Percentiles rank a stretch among this genome's conserved stretches.
These are phyloP conservation scores for Coemansia sp. DNA, from an alignment of 192 early-diverging fungal genomes.

Conservation along the genomic window DNA sequence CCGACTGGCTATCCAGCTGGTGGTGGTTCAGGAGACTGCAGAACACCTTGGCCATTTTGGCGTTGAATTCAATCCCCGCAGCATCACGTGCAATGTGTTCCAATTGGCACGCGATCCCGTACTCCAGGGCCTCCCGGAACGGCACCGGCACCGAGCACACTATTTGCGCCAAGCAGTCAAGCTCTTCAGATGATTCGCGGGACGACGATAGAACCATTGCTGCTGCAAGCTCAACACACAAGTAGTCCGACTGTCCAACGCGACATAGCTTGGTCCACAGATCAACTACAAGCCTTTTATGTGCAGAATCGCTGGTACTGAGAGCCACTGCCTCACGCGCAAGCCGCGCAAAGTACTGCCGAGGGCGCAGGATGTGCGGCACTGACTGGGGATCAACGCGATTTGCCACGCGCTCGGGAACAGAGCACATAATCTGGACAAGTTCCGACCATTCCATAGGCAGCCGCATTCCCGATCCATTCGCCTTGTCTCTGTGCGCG, in stretches of 20 bases:
- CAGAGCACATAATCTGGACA: conserved; percentile 20
- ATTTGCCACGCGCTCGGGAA: conserved; percentile 46
- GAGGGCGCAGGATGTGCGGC: conserved; percentile 17
- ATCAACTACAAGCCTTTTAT: conserved; percentile 1
- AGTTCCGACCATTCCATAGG: conserved; percentile 24
- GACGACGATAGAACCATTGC: conserved; percentile 8
- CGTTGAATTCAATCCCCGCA: conserved; percentile 1
- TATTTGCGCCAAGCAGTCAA: neutral
- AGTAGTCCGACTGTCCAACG: conserved; percentile 22
- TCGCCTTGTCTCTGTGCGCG: neutral
- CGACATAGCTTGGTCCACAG: conserved; percentile 45
- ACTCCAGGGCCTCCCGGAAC: conserved; percentile 20
- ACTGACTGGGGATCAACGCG: conserved; percentile 31
- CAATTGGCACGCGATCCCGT: conserved; percentile 17
- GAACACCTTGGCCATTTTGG: conserved; percentile 4
- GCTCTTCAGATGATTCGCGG: neutral
- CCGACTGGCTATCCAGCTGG: neutral
- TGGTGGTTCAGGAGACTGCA: conserved; percentile 8
- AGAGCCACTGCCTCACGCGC: conserved; percentile 13
- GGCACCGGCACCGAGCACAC: conserved; percentile 14
- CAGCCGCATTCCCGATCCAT: neutral
- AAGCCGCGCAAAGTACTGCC: conserved; percentile 28
- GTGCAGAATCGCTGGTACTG: neutral
- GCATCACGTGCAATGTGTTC: conserved; percentile 9
- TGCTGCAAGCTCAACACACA: conserved; percentile 32